Conservation (phyloP, 306 rosid species). For the Corylus avellana region DNA sequence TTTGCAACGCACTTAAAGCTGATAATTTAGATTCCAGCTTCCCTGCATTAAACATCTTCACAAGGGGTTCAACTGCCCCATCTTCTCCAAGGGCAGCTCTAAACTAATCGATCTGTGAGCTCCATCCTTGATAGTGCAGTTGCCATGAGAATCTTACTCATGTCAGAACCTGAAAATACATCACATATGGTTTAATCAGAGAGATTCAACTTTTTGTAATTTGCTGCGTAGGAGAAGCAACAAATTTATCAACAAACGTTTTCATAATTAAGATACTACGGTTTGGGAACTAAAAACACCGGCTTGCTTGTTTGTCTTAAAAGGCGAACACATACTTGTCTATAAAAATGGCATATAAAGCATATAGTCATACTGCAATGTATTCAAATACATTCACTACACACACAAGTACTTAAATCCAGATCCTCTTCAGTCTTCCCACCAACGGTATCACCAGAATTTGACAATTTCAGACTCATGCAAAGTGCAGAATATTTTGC, state of each 20-base stretch:
- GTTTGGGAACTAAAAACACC: not conserved
- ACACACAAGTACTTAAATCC: not conserved
- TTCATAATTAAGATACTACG: not conserved
- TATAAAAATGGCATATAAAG: not conserved
- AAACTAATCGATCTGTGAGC: conserved; percentile 64
- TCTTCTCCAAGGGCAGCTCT: conserved; percentile 73
- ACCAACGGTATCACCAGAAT: not conserved
- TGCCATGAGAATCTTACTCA: conserved; percentile 93
- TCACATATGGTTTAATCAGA: not conserved
- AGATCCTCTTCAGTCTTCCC: not conserved
- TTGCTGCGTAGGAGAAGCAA: not conserved
- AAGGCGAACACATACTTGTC: not conserved
- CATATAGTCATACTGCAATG: not conserved
- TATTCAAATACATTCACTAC: not conserved
- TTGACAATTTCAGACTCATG: not conserved
- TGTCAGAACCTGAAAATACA: conserved; percentile 75
- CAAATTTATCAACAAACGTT: conserved; percentile 13
- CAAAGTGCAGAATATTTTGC: not conserved
- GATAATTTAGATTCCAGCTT: conserved; percentile 90
- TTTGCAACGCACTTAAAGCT: conserved; percentile 81
- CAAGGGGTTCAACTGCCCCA: conserved; percentile 82
- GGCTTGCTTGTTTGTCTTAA: not conserved
- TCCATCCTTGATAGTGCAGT: conserved; percentile 82
- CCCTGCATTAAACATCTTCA: conserved; percentile 63
- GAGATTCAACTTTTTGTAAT: conserved; percentile 7